Conservation (phyloP, 2,329 filamentous ascomycete genomes). For the Fusarium verrucosum region DNA sequence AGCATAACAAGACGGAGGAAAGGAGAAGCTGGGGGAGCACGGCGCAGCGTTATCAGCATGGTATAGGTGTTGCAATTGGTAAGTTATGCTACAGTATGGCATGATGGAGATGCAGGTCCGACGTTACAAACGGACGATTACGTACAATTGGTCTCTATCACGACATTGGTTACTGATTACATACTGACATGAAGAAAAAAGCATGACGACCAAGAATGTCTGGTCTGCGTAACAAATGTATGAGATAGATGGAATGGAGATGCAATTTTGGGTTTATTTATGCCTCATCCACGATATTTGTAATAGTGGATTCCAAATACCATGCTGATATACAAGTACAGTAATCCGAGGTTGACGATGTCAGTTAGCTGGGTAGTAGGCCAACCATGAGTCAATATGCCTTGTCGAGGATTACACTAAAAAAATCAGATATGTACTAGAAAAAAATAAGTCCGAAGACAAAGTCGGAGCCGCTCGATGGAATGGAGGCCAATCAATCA, state of each 20-base stretch:
- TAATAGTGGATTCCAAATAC: conserved; percentile 11
- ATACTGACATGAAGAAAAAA: conserved; percentile 20
- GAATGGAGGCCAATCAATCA: conserved; percentile 49
- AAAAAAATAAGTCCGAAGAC: conserved; percentile 12
- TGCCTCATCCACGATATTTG: conserved; percentile 14
- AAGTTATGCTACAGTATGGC: conserved; percentile 23
- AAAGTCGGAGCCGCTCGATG: conserved; percentile 37
- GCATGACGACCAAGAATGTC: conserved; percentile 7
- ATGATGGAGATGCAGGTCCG: conserved; percentile 32
- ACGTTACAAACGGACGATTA: conserved; percentile 37
- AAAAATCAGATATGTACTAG: conserved; percentile 13
- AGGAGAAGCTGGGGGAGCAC: conserved; percentile 34
- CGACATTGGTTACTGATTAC: conserved; percentile 29
- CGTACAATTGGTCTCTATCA: conserved; percentile 33
- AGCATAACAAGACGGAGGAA: conserved; percentile 34
- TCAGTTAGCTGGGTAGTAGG: too few relatives aligned
- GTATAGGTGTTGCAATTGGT: conserved; percentile 25
- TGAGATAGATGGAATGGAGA: conserved; percentile 14
- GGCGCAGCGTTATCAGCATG: conserved; percentile 13
- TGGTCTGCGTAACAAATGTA: too few relatives aligned
- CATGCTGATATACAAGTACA: conserved; percentile 26
- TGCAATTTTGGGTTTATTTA: conserved; percentile 18
- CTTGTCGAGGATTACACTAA: conserved; percentile 13
- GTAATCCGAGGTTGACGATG: conserved; percentile 12
- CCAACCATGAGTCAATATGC: conserved; percentile 20